Evolutionary conservation across 169 alveolate species (phyloP), one percentile per base, ranked within the genome.

Genomic region (Plasmodium yoelii): DNA sequence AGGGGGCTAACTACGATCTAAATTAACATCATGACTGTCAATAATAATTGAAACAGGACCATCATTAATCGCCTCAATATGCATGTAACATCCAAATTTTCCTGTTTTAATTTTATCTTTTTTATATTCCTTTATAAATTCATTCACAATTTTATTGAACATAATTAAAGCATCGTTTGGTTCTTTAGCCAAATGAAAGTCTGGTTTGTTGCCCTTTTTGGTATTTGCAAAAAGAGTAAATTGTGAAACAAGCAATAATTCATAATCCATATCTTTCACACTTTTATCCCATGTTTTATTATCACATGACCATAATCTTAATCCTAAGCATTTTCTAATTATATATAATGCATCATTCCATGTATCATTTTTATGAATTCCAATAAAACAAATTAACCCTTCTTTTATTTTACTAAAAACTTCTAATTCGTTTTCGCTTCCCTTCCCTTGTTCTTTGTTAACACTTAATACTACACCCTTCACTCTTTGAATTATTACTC

Each of bases 1-100:
- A 5, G 7, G 4, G 22, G 5, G 57, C 28, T 26, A 2, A 15
- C 44, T 18, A 42, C 18, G 28, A 26, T 10, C 44, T 18, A 80
- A 44, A 64, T 64, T 80, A 15, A 80, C 64, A 55, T 80, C 90
- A 70, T 74, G 90, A 19, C 87, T 87, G 26, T 93, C 95, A 49
- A 93, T 19, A 15, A 64, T 55, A 42, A 97, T 90, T 46, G 99
- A 97, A 13, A 97, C 98, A 46, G 99, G 99, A 0, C 99, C 99
- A 94, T 97, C 98, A 87, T 95, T 92, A 12, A 93, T 95, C 18
- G 96, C 92, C 13, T 95, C 95, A 26, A 97, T 94, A 42, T 94
- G 75, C 99, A 97, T 97, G 64, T 96, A 92, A 53, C 94, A 92
- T 26, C 98, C 98, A 88, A 97, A 97, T 88, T 73, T 91, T 88